phyloP scores from a whole-genome alignment of 208 protist species.

The Tetramitus jugosus region DNA sequence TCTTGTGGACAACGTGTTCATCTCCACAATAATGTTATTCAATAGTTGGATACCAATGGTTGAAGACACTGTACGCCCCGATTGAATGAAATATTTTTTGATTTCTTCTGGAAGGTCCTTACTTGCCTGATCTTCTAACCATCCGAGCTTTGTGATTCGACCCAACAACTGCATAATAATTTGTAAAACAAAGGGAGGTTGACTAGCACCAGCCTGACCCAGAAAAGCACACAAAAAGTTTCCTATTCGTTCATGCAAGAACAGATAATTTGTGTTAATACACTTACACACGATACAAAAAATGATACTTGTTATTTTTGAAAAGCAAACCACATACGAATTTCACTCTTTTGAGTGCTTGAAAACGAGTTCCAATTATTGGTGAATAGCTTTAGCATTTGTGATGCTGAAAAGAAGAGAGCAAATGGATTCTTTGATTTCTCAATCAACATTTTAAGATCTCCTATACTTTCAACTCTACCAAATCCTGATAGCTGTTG shows the following conservation, averaged over 20 bases:
- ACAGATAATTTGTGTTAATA: too few relatives aligned
- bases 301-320: too few relatives aligned
- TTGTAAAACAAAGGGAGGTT: background rate
- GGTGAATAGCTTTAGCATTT: conserved; percentile 26
- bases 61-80: background rate
- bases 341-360: background rate
- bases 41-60: conserved; percentile 27
- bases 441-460: conserved; percentile 24
- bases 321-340: conserved; percentile 12
- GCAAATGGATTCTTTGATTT: conserved; percentile 14
- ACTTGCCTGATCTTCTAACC: conserved; percentile 32
- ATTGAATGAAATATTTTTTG: conserved; percentile 32
- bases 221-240: conserved; percentile 5
- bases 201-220: background rate
- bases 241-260: conserved; percentile 5
- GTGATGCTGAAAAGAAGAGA: conserved; percentile 22
- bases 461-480: conserved; percentile 8
- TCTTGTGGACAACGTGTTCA: conserved; percentile 30
- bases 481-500: conserved; percentile 4
- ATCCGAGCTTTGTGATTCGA: conserved; percentile 34
- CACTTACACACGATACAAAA: too few relatives aligned
- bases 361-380: conserved; percentile 34
- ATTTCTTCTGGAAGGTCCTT: conserved; percentile 30
- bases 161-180: conserved; percentile 20
- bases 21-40: conserved; percentile 29